Base-by-base conservation (phyloP, 2,329 filamentous ascomycete genomes). In the Penicillium sp. region DNA sequence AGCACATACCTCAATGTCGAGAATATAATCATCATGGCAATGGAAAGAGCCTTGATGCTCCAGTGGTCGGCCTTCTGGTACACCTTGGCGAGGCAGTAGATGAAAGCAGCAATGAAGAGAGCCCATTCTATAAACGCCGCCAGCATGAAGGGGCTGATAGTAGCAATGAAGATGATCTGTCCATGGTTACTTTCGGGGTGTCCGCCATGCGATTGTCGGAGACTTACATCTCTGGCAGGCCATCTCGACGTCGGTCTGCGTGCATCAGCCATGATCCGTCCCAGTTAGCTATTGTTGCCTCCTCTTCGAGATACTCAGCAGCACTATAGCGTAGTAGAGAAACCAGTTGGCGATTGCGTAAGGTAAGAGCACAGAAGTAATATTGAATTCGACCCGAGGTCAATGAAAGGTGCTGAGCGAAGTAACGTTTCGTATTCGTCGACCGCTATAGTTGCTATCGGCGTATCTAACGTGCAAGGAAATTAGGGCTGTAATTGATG, bases 51-150 rank as follows among this genome's bases (percentile, higher is more conserved):
- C 63, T 87, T 87, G 64, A 96, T 91, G 48, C 90, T 92, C 88
- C 91, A 93, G 73, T 92, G 90, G 70, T 96, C 92, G 21, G 94
- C 93, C 76, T 98, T 98, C 66, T 87, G 83, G 71, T 90, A 97
- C 31, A 94, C 93, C 76, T 97, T 97, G 73, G 88, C 81, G 1
- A 97, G 82, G 74, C 94, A 98, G 78, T 97, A 98, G 65, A 95
- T 75, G 74, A 98, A 98, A 3, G 94, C 93, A n/a, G 90, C 88
- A 46, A 98, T 84, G 92, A 93, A 97, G 15, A 98, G 85, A 64
- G 97, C 88, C 93, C 95, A 98, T 80, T 98, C 94, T 8, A 98
- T 82, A 31, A 93, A 83, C 2, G 94, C 94, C 62, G 91, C 91
- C 26, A 95, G 71, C 88, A 97, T 92, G 54, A 97, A 83, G 7